Evolutionary conservation across 1,139 yeast species (phyloP).

Genomic region (Pichia norvegensis): DNA sequence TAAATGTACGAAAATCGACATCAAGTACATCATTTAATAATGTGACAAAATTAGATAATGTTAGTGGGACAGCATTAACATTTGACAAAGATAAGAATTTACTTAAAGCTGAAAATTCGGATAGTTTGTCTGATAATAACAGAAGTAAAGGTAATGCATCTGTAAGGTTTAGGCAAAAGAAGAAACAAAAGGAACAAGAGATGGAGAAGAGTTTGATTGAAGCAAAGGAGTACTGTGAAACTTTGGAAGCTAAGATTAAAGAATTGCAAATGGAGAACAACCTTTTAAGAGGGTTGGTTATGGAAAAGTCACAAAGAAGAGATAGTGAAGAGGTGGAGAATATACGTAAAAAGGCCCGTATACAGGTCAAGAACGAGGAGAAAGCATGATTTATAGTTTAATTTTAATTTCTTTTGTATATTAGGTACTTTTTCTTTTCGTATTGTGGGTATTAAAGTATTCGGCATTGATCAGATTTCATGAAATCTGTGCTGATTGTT

Average conservation of each 20-base stretch:
- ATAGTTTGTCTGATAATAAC: slow-evolving; percentile 30
- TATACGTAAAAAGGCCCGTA: slow-evolving; percentile 25
- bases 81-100: background rate
- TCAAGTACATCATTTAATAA: background rate
- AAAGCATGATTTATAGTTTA: background rate
- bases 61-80: background rate
- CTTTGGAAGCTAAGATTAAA: slow-evolving; percentile 53
- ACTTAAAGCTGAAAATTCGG: background rate
- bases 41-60: background rate
- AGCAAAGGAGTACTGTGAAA: slow-evolving; percentile 52
- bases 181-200: slow-evolving; percentile 77
- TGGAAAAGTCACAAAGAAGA: slow-evolving; percentile 41
- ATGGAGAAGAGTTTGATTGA: slow-evolving; percentile 63
- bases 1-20: slow-evolving; percentile 5
- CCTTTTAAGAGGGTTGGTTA: slow-evolving; percentile 66
- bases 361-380: slow-evolving; percentile 9
- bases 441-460: too few species aligned
- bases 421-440: too few species aligned
- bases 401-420: background rate
- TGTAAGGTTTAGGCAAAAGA: slow-evolving; percentile 72
- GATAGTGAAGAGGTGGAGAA: slow-evolving; percentile 29
- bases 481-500: too few species aligned
- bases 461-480: too few species aligned
- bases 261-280: slow-evolving; percentile 58
- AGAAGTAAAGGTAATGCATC: slow-evolving; percentile 46